These are phyloP conservation scores for Cicer pinnatifidum DNA, from an alignment of 306 rosid species.

Conservation along the genomic window DNA sequence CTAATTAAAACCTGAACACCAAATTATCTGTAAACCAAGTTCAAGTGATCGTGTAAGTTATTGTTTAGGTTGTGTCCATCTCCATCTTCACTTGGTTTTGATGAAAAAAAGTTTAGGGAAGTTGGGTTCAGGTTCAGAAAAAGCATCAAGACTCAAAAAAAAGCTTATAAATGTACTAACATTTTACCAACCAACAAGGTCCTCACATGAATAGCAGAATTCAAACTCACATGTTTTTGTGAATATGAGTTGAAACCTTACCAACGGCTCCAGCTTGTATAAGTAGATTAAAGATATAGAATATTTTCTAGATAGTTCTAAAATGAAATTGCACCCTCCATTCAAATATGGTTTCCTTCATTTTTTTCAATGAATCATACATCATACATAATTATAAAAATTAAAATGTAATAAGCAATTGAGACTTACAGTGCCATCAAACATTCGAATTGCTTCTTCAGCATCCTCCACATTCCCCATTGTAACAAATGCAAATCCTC, in stretches of 20 bases:
- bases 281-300: not conserved
- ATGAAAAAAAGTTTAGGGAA: too few species aligned
- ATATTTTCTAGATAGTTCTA: slow-evolving; percentile 4
- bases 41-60: not conserved
- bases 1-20: not conserved
- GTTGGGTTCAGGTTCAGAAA: too few species aligned
- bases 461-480: slow-evolving; percentile 75
- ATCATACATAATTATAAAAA: not conserved
- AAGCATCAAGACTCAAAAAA: too few species aligned
- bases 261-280: too few species aligned
- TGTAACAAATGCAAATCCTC: slow-evolving; percentile 82
- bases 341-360: not conserved
- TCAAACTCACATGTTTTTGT: too few species aligned
- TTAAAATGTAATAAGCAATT: not conserved
- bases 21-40: not conserved
- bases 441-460: slow-evolving; percentile 70
- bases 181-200: too few species aligned
- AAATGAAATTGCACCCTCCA: slow-evolving; percentile 5
- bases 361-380: not conserved
- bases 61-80: not conserved
- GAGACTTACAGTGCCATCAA: slow-evolving; percentile 70
- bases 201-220: too few species aligned
- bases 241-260: too few species aligned
- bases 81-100: not conserved
- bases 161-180: too few species aligned